Base-by-base conservation (phyloP, 2,329 filamentous ascomycete genomes). In the Metarhizium guizhouense region DNA sequence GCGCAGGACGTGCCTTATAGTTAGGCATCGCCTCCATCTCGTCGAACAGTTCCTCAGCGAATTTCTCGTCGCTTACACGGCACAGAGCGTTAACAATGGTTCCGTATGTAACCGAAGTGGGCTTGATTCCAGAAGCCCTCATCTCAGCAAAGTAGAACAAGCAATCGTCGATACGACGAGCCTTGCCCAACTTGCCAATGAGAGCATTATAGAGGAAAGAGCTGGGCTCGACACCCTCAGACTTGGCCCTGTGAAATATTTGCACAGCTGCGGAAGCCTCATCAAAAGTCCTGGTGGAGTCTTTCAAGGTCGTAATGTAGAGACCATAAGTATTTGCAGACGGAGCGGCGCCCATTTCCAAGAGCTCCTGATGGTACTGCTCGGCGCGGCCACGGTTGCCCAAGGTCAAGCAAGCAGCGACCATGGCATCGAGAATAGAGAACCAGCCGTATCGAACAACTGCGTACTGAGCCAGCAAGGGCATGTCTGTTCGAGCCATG, bases 11-110 rank as follows among this genome's bases (percentile, higher is more conserved):
- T 45, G 94, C 90, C 78, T 96, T 97, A 82, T 99, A 99, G 77
- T 99, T 99, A 56, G 91, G 87, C 87, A 95, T 96, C 50, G 87
- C 84, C 76, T 99, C 94, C 94, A 99, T 99, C 76, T 99, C 94
- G 67, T 97, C 91, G 67, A 99, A 99, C 64, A 97, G 84, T 72
- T 97, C 91, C 68, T 96, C 94, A 32, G 94, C 94, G 69, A 96
- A 96, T 68, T 93, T 95, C 75, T 97, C 93, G 64, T 99, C 94
- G 62, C 91, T 96, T 55, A 97, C 94, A 64, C 94, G 89, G 79
- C 92, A 96, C 14, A 99, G 82, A 29, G 94, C 94, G 65, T 99
- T 99, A 74, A 99, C 93, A 65, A 99, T 92, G 13, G 94, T 99
- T 59, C 94, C 94, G 65, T 99, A 99, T 0, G 94, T 99, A 56